A percentile compares a stretch with the other conserved stretches of the same genome.
phyloP scores from a whole-genome alignment of 164 flowering plant species.

The Tetracentron sinense region DNA sequence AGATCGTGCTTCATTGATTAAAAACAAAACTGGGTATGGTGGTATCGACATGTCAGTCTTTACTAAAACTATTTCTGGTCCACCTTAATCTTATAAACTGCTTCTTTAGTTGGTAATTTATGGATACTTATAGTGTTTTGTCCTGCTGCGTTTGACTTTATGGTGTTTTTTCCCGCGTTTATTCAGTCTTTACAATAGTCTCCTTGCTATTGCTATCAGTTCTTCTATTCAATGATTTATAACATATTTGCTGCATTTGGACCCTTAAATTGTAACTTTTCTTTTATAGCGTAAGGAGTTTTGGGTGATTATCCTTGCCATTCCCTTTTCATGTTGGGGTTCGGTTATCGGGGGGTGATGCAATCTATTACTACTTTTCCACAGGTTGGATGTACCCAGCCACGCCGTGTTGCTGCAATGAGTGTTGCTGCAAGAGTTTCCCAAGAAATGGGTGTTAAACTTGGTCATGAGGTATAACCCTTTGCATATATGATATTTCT shows the following conservation, averaged over 20 bases:
- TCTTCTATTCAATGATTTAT: too few species aligned
- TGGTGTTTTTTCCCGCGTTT: too few species aligned
- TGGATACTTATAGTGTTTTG: too few species aligned
- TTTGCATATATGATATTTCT: conserved; percentile 3
- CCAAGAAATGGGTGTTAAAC: conserved; percentile 98
- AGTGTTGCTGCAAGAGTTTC: conserved; percentile 98
- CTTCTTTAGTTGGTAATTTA: too few species aligned
- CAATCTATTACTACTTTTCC: neutral
- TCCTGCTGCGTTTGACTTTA: too few species aligned
- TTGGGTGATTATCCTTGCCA: neutral
- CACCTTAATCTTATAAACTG: too few species aligned
- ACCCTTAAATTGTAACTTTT: neutral
- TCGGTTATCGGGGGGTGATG: neutral
- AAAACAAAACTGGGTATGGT: too few species aligned
- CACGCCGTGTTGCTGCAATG: conserved; percentile 98
- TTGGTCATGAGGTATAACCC: conserved; percentile 90
- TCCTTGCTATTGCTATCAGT: too few species aligned
- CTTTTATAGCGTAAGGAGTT: neutral
- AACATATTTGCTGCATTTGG: neutral
- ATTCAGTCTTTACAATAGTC: too few species aligned
- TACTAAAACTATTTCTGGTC: too few species aligned
- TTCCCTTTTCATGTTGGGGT: neutral
- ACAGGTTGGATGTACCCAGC: conserved; percentile 95
- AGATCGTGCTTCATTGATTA: too few species aligned
- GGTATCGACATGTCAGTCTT: too few species aligned